These are phyloP conservation scores for Colletotrichum echinochloae DNA, from an alignment of 2,329 filamentous ascomycete species.

Conservation along the genomic window DNA sequence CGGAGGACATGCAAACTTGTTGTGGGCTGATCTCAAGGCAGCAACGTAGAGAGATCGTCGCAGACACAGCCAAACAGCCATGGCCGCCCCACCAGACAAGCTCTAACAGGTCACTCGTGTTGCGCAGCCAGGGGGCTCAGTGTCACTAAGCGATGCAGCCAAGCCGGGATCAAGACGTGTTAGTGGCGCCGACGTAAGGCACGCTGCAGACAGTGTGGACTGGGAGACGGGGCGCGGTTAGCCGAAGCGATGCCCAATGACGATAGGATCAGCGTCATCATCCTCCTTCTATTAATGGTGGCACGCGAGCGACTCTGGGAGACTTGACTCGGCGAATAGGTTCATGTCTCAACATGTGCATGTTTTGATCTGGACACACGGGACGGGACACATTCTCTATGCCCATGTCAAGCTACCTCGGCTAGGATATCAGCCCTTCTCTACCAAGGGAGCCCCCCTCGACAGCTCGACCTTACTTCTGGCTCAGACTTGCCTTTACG, in stretches of 20 bases:
- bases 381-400: background rate
- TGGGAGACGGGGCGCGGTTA: background rate
- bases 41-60: background rate
- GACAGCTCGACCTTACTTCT: slow-evolving; percentile 22
- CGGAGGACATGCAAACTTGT: too few relatives aligned
- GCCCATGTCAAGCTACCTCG: too few relatives aligned
- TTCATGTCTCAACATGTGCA: background rate
- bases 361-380: background rate
- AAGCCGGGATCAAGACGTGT: slow-evolving; percentile 5
- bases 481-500: slow-evolving; percentile 77
- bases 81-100: background rate
- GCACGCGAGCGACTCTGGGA: background rate
- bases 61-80: background rate
- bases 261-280: background rate
- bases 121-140: background rate
- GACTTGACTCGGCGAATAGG: background rate
- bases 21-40: slow-evolving; percentile 14
- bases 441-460: background rate
- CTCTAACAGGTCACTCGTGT: background rate
- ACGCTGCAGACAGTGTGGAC: background rate
- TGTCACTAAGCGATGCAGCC: slow-evolving; percentile 7
- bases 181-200: background rate
- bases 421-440: background rate
- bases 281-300: too few relatives aligned
- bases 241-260: background rate